Evolutionary conservation across 805 yeast species (phyloP).

Genomic region (Candida golubevii): DNA sequence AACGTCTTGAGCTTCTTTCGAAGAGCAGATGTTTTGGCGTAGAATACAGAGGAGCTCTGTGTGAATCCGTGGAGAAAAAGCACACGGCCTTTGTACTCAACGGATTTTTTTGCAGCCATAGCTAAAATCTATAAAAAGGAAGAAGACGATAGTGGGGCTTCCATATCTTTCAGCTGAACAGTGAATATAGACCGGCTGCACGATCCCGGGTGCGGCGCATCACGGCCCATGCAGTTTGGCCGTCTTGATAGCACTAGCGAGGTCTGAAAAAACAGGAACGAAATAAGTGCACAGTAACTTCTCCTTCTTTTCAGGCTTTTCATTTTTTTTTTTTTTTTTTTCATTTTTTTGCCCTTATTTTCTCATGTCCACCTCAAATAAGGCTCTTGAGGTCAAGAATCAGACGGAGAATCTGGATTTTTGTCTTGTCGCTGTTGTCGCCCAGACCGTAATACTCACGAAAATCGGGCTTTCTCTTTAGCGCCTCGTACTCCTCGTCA

Average conservation of each 20-base stretch:
- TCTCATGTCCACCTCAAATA: neutral
- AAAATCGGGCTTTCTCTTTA: conserved; percentile 27
- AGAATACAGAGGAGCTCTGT: conserved; percentile 78
- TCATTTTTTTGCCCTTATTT: too few relatives aligned
- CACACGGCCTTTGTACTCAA: conserved; percentile 42
- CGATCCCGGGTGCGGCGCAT: too few relatives aligned
- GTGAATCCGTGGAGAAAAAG: conserved; percentile 91
- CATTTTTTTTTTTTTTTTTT: too few relatives aligned
- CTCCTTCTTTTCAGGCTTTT: neutral
- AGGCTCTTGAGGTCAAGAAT: conserved; percentile 47
- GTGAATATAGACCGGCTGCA: too few relatives aligned
- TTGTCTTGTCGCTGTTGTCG: conserved; percentile 25
- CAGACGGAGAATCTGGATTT: conserved; percentile 50
- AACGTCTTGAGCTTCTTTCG: conserved; percentile 67
- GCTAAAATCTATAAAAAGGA: too few relatives aligned
- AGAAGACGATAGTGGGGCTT: too few relatives aligned
- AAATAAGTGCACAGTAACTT: neutral
- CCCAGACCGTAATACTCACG: conserved; percentile 31
- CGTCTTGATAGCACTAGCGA: too few relatives aligned
- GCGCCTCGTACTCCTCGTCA: conserved; percentile 45
- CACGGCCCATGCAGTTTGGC: too few relatives aligned
- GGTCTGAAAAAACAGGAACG: neutral
- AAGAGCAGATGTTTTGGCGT: conserved; percentile 85
- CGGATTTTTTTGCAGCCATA: conserved; percentile 1
- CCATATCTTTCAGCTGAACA: too few relatives aligned